Conservation (phyloP, 192 early-diverging fungal genomes). For the Coemansia sp. region DNA sequence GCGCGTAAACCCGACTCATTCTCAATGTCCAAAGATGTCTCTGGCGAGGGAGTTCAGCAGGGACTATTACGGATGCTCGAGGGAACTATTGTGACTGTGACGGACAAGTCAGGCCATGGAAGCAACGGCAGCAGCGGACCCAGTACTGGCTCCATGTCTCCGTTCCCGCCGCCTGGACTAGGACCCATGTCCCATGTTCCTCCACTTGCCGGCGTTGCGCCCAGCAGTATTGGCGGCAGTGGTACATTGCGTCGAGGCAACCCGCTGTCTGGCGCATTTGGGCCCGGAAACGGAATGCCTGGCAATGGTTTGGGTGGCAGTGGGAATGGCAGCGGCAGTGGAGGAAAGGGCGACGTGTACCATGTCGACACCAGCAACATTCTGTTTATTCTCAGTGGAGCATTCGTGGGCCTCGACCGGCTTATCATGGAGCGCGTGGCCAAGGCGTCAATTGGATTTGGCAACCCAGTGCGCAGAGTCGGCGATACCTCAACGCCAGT, state of each 20-base stretch:
- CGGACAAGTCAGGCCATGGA: slow-evolving; percentile 70
- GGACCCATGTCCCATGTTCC: slow-evolving; percentile 19
- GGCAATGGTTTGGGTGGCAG: slow-evolving; percentile 8
- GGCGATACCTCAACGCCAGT: slow-evolving; percentile 41
- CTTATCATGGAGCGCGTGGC: slow-evolving; percentile 72
- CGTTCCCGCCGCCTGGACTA: slow-evolving; percentile 26
- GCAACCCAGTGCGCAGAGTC: slow-evolving; percentile 54
- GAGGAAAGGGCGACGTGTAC: slow-evolving; percentile 75
- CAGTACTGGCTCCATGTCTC: slow-evolving; percentile 22
- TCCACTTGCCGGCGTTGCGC: slow-evolving; percentile 15
- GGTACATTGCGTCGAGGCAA: slow-evolving; percentile 34
- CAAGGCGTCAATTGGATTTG: slow-evolving; percentile 82
- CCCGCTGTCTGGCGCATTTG: slow-evolving; percentile 38
- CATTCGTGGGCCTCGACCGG: slow-evolving; percentile 84
- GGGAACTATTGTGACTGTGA: slow-evolving; percentile 84
- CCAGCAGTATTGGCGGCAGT: slow-evolving; percentile 6
- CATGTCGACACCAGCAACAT: slow-evolving; percentile 89
- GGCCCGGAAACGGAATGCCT: slow-evolving; percentile 19
- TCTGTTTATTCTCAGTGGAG: slow-evolving; percentile 84
- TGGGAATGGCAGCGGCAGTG: slow-evolving; percentile 13
- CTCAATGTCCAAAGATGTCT: slow-evolving; percentile 78
- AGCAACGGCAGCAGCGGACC: slow-evolving; percentile 17
- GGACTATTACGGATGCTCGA: slow-evolving; percentile 82
- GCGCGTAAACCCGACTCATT: slow-evolving; percentile 72
- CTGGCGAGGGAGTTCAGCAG: slow-evolving; percentile 93